Base-by-base conservation (phyloP, 2,329 filamentous ascomycete species). In the Pleoardoris graminearum region DNA sequence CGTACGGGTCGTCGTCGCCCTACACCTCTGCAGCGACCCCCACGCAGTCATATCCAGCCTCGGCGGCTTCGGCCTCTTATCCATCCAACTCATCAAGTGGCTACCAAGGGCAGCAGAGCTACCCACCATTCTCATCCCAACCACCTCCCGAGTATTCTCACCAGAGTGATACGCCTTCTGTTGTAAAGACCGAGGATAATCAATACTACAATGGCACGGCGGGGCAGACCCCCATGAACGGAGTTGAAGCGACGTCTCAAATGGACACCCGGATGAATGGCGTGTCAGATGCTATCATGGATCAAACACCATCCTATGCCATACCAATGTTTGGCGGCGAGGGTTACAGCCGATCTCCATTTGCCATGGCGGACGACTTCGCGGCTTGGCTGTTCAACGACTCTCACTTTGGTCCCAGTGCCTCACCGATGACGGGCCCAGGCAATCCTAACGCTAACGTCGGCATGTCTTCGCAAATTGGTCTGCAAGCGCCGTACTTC, bases 241-340 rank as follows among this genome's bases (percentile, higher is more conserved):
- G 67, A 33, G 67, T 75, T 36, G 72, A 74, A 59, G 62, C 71
- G 30, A 73, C 72, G 5, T 65, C 68, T 1, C 67, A 69, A 35
- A 59, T 71, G 1, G 69, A 65, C 48, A 63, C 59, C 11, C 45
- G 65, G 11, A 71, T 74, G 63, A 70, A 71, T 22, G 63, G 63
- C 7, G 71, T 73, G 1, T 71, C 70, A 1, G 70, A 74, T 35
- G 67, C 63, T 50, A 68, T 78, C 48, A 60, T 79, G 74, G 66
- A 76, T 67, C 63, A 76, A 77, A 54, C 79, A 68, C 39, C 78
- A 61, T 63, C 77, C 61, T 86, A 85, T 51, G 85, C 89, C 4
- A 89, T 95, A 62, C 91, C 93, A 0, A 87, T 97, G 22, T 97
- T 97, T 73, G 91, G 91, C 14, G 86, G 83, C 22, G 91, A 96